Conservation (phyloP, 805 yeast species). For the Metschnikowia reukaufii region DNA sequence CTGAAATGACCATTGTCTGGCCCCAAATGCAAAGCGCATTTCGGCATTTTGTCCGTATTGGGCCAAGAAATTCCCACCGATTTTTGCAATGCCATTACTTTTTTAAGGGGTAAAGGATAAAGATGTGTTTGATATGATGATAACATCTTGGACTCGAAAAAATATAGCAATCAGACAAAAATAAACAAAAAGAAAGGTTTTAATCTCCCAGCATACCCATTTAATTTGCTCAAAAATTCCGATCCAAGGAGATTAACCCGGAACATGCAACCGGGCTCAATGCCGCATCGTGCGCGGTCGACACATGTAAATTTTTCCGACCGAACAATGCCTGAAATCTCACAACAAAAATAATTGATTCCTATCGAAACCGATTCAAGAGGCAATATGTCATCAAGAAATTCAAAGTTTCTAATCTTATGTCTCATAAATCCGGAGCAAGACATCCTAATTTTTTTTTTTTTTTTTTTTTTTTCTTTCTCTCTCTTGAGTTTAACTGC, state of each 20-base stretch:
- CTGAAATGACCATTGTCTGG: conserved; percentile 3
- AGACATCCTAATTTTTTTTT: too few relatives aligned
- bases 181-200: not conserved
- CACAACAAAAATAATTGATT: not conserved
- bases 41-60: not conserved
- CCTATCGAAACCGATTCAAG: too few relatives aligned
- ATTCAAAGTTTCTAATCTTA: too few relatives aligned
- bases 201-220: not conserved
- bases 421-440: too few relatives aligned
- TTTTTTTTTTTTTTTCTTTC: too few relatives aligned
- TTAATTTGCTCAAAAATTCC: not conserved
- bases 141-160: not conserved
- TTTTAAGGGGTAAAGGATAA: too few relatives aligned
- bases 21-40: not conserved
- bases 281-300: not conserved
- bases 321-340: not conserved
- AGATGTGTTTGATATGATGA: too few relatives aligned
- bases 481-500: too few relatives aligned
- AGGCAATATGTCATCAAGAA: too few relatives aligned
- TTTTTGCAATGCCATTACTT: not conserved
- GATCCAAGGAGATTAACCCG: not conserved
- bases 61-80: not conserved
- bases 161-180: too few relatives aligned
- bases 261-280: not conserved
- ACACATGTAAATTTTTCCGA: not conserved